A percentile compares a stretch with the other conserved stretches of the same genome.
phyloP scores from a whole-genome alignment of 306 rosid genomes.

The Bauhinia variegata region DNA sequence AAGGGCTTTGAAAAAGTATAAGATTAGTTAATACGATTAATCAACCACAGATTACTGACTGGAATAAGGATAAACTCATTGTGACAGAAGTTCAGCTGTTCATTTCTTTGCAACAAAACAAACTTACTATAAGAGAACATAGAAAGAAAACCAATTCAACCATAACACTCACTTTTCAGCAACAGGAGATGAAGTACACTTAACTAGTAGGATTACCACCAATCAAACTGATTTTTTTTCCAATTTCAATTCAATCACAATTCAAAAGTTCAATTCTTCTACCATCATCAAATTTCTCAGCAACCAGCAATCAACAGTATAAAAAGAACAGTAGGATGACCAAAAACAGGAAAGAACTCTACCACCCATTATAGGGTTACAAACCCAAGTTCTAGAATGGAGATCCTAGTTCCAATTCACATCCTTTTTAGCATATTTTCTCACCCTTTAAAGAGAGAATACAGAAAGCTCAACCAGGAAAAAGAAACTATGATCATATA shows the following conservation, averaged over 20 bases:
- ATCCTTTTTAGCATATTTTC: not conserved
- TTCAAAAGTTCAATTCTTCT: not conserved
- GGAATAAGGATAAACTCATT: not conserved
- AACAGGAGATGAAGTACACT: slow-evolving; percentile 9
- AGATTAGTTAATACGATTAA: slow-evolving; percentile 15
- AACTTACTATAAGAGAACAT: too few species aligned
- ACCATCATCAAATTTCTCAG: slow-evolving; percentile 15
- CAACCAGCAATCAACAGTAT: not conserved
- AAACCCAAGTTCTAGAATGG: not conserved
- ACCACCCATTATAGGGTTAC: not conserved
- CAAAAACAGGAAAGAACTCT: not conserved
- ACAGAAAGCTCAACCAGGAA: slow-evolving; percentile 8
- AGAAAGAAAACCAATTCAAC: too few species aligned
- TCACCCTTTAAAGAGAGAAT: slow-evolving; percentile 1
- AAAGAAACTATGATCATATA: not conserved
- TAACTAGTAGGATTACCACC: not conserved
- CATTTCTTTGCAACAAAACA: slow-evolving; percentile 9
- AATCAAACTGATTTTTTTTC: slow-evolving; percentile 7
- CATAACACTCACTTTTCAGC: slow-evolving; percentile 2
- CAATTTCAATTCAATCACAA: slow-evolving; percentile 12
- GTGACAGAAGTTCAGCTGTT: slow-evolving; percentile 8
- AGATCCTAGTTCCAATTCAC: slow-evolving; percentile 6
- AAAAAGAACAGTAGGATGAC: not conserved
- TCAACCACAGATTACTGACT: not conserved
- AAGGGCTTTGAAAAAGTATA: not conserved